Percentiles rank a stretch among this genome's conserved stretches.
phyloP scores from a whole-genome alignment of 768 basidiomycete genomes.

The Lentinula sp. region DNA sequence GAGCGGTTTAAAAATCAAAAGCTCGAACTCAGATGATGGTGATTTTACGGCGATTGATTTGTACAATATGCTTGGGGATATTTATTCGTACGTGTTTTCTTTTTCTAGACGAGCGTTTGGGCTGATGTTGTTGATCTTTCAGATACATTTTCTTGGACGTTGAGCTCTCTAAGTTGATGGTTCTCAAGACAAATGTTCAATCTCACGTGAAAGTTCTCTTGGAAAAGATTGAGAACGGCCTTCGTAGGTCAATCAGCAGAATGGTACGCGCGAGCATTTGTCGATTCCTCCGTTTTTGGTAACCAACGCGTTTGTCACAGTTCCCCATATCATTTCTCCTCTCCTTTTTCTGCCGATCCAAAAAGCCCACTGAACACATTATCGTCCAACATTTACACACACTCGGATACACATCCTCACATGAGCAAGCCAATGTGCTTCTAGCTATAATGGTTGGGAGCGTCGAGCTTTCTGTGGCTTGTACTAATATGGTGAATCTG shows the following conservation, averaged over 20 bases:
- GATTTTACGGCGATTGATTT: constrained; percentile 57
- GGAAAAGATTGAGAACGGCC: constrained; percentile 43
- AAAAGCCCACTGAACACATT: constrained; percentile 41
- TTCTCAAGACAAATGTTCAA: constrained; percentile 44
- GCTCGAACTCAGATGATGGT: constrained; percentile 44
- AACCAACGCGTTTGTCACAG: not conserved
- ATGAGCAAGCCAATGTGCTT: constrained; percentile 62
- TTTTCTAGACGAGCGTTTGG: not conserved
- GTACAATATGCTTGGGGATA: constrained; percentile 57
- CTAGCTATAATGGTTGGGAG: constrained; percentile 67
- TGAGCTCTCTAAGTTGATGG: constrained; percentile 53
- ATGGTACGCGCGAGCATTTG: constrained; percentile 25
- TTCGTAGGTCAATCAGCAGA: constrained; percentile 28
- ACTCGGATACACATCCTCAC: constrained; percentile 44
- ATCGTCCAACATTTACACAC: constrained; percentile 53
- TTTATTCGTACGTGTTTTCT: constrained; percentile 52
- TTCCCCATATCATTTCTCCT: constrained; percentile 36
- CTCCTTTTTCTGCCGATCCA: constrained; percentile 37
- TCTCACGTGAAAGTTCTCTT: constrained; percentile 48
- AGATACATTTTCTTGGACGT: constrained; percentile 77
- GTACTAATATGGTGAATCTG: constrained; percentile 61
- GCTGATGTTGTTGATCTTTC: not conserved
- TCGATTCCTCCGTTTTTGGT: too few species aligned
- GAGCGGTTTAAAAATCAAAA: constrained; percentile 72
- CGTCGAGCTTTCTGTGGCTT: constrained; percentile 64